Evolutionary conservation across 2,329 filamentous ascomycete species (phyloP), one percentile per base, ranked within the genome.

Genomic region (Penicillium sp.): DNA sequence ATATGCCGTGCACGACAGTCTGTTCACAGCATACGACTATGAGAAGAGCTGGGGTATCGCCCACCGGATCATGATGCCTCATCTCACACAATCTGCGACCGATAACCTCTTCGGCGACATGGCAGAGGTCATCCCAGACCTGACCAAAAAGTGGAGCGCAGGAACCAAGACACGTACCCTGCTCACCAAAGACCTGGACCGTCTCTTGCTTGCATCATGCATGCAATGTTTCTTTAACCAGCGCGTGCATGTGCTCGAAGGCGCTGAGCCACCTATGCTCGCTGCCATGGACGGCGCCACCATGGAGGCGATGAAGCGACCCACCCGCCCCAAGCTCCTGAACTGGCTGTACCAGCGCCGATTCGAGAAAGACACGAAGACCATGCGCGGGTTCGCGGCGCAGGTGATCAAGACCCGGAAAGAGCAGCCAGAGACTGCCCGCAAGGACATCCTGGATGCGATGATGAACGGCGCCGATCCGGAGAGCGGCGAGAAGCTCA

Each of bases 21-120:
- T 91, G 5, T 90, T 91, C 68, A 90, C 87, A 0, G 86, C 76
- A 6, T 67, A 74, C 59, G 62, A 75, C 50, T 63, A 68, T 2
- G 78, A 81, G 54, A 63, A 70, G 38, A 84, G 84, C 64, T 91
- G 88, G 88, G 85, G 82, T 29, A 81, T 87, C 61, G 87, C 88
- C 16, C 78, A 80, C 58, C 72, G 77, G 5, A 72, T 75, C 19
- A 67, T 80, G 58, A 69, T 77, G 50, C 78, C 79, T 2, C 72
- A 74, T 1, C 78, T 81, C 58, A 75, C 76, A 1, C 74, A 76
- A 5, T 66, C 77, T 13, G 67, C 68, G 13, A 75, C 77, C 31
- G 63, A 70, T 36, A 63, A 60, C 31, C 74, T 75, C 67, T 76
- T 84, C 60, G 63, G 62, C 34, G 79, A 82, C 56, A 77, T 84